Base-by-base conservation (phyloP, 2,329 filamentous ascomycete species). In the Pleomassaria siparia region DNA sequence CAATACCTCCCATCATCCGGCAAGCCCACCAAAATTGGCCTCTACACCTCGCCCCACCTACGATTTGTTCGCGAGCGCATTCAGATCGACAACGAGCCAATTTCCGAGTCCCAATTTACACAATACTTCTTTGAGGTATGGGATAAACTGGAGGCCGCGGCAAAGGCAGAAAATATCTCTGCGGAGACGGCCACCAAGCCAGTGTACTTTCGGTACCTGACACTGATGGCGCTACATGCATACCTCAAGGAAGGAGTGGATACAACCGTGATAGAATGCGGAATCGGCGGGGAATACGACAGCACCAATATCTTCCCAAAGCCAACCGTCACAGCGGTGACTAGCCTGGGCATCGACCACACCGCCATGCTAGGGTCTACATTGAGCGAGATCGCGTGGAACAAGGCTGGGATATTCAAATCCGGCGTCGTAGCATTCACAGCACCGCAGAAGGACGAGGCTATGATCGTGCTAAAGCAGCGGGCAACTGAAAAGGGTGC, bases 241-340 rank as follows among this genome's bases (percentile, higher is more conserved):
- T 99, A 95, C 59, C 64, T 95, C 21, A 71, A 78, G 40, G 87
- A 94, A 66, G 85, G 86, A 1, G 85, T 96, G 0, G 79, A 85
- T 53, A 84, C 84, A 15, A 91, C 90, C 0, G 84, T 97, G 9
- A 80, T 97, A 26, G 94, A 99, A 72, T 95, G 90, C 62, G 94
- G 94, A 0, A 95, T 97, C 54, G 94, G 94, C 13, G 94, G 91
- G 40, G 89, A 96, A 72, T 91, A 91, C 62, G 92, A 97, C 64
- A 87, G 88, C 22, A 99, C 94, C 9, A 97, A 97, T 63, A 81
- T 97, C 18, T 72, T 99, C 5, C 76, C 79, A 10, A 78, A 81
- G 11, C 87, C 91, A 1, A 85, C 82, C 6, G 86, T 85, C 1
- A 81, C 84, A 1, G 88, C 87, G 0, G 84, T 96, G 29, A 86